Base-by-base conservation (phyloP, 371 early-diverging fungal genomes). In the Mucor indicus region DNA sequence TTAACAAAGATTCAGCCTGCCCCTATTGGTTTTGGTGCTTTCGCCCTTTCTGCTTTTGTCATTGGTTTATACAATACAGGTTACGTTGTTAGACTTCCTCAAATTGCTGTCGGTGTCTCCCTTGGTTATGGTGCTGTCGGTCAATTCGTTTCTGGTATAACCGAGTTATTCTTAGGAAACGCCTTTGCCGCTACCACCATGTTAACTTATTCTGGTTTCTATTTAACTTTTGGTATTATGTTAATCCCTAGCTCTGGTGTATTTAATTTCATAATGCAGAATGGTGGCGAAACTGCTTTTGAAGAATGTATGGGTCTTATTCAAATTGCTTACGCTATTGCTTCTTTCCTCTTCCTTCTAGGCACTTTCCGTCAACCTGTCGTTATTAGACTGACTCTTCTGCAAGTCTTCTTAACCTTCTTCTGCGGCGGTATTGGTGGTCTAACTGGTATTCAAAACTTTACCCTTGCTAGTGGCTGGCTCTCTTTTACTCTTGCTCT, bases 171-270 rank as follows among this genome's bases (percentile, higher is more conserved):
- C 15, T 32, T 48, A 10, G 72, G 72, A 6, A 65, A 72, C 33
- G 63, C 63, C 17, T 72, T 65, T 39, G 62, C 61, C 22, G 68
- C 64, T 29, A 68, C 72, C n/a, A 43, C 66, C 11, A 63, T 72
- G 59, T 38, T 64, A 13, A 63, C 66, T 8, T 72, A 57, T 33
- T 44, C 63, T 33, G 68, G 72, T 12, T 72, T 72, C 48, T 72
- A 62, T 45, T 48, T 68, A 17, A 60, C 68, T 4, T 72, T 55
- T 35, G 65, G 66, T 38, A 53, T 68, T 38, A 72, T 68, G 68
- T 62, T 72, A 48, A 42, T 56, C 21, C 56, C 64, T 15, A 54
- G 55, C 22, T 60, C 62, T 19, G 72, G 72, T 6, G 60, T 67
- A 24, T 41, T 65, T 13, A 48, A 42, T 17, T 21, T 53, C 9